These are phyloP conservation scores for Batkoa obscura DNA, from an alignment of 371 early-diverging fungal genomes.

Conservation along the genomic window DNA sequence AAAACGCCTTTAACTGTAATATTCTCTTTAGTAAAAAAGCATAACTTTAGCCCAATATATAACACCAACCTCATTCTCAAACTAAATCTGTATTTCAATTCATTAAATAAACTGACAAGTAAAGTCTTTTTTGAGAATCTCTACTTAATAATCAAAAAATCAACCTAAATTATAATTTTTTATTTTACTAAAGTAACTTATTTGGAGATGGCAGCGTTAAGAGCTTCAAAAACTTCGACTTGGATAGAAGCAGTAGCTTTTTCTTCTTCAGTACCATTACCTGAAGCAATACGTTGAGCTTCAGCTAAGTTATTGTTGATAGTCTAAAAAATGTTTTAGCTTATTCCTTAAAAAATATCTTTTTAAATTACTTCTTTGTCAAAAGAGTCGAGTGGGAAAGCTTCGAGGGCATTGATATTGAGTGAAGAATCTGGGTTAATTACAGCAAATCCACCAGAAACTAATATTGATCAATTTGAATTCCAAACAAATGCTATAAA, in stretches of 20 bases:
- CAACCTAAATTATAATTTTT: too few species aligned
- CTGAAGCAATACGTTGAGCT: slow-evolving; percentile 44
- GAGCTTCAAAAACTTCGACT: slow-evolving; percentile 76
- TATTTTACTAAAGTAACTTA: not conserved
- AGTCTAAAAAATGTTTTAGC: slow-evolving; percentile 27
- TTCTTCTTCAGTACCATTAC: slow-evolving; percentile 53
- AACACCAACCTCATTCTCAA: too few species aligned
- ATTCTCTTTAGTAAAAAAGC: too few species aligned
- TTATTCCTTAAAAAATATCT: not conserved
- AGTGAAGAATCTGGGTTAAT: slow-evolving; percentile 91
- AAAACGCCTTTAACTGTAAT: too few species aligned
- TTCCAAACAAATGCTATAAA: too few species aligned
- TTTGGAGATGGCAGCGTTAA: slow-evolving; percentile 29
- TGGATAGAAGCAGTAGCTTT: slow-evolving; percentile 75
- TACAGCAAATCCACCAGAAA: slow-evolving; percentile 90
- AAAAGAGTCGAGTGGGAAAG: slow-evolving; percentile 71
- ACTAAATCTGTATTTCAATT: too few species aligned
- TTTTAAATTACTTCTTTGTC: slow-evolving; percentile 38
- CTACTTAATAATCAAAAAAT: too few species aligned
- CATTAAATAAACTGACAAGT: too few species aligned
- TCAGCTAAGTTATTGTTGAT: slow-evolving; percentile 62
- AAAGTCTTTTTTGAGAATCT: too few species aligned
- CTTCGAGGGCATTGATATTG: slow-evolving; percentile 95
- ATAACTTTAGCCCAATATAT: too few species aligned
- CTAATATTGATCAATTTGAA: slow-evolving; percentile 21